Conservation (phyloP, 2,329 filamentous ascomycete genomes). For the Ophiostoma sp. region DNA sequence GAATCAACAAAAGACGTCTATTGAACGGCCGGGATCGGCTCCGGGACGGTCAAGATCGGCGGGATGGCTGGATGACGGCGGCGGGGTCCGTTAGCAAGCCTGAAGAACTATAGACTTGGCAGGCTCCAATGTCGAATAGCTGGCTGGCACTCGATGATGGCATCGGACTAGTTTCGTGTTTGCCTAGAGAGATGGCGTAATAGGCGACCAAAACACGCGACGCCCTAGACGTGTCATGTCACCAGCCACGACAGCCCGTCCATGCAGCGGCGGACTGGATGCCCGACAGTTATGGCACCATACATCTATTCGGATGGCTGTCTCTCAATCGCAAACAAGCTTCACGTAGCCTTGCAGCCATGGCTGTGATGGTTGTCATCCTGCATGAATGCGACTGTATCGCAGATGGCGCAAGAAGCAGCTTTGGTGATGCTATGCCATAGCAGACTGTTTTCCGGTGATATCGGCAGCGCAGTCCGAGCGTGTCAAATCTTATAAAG, state of each 20-base stretch:
- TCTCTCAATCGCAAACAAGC: not conserved
- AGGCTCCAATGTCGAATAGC: too few species aligned
- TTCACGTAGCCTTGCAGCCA: not conserved
- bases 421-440: not conserved
- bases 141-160: too few species aligned
- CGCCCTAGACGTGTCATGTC: constrained; percentile 6
- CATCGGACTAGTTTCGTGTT: too few species aligned
- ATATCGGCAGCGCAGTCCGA: too few species aligned
- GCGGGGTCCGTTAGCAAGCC: too few species aligned
- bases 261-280: not conserved
- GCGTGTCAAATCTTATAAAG: too few species aligned
- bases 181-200: not conserved
- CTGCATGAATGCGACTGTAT: constrained; percentile 1
- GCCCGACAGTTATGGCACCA: not conserved
- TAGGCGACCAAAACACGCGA: constrained; percentile 4
- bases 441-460: not conserved
- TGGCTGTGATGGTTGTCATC: not conserved
- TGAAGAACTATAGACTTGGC: too few species aligned
- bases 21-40: not conserved
- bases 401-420: constrained; percentile 1
- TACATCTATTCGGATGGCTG: not conserved
- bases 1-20: too few species aligned
- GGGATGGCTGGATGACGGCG: not conserved
- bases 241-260: not conserved
- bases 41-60: not conserved